Conservation (phyloP, 257 asterid genomes). For the Solanum virginianum region DNA sequence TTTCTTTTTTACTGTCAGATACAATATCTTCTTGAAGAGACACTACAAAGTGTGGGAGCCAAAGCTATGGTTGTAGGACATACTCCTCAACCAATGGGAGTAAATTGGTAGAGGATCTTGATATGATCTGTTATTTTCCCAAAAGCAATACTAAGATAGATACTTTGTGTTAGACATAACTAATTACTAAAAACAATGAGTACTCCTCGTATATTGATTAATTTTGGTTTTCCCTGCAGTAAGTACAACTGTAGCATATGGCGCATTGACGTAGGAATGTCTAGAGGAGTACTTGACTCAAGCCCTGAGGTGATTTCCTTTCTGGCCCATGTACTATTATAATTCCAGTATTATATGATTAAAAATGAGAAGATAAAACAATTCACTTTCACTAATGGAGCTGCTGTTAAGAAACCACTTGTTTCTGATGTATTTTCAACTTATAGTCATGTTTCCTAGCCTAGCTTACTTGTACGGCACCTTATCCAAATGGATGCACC, state of each 20-base stretch:
- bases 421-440: background rate
- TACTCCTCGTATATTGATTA: background rate
- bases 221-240: conserved; percentile 29
- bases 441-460: background rate
- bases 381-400: background rate
- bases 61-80: conserved; percentile 99
- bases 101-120: conserved; percentile 53
- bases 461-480: background rate
- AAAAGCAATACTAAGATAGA: background rate
- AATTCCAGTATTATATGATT: background rate
- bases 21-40: conserved; percentile 58
- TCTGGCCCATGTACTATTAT: background rate
- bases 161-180: background rate
- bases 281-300: conserved; percentile 92
- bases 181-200: background rate
- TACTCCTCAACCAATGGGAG: conserved; percentile 86
- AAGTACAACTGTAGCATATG: conserved; percentile 63
- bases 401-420: background rate
- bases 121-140: background rate
- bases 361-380: background rate
- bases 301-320: conserved; percentile 65
- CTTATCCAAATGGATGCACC: background rate
- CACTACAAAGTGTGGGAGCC: conserved; percentile 72
- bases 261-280: conserved; percentile 97
- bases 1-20: conserved; percentile 27